These are phyloP conservation scores for Ilyonectria destructans DNA, from an alignment of 2,329 filamentous ascomycete species.

Conservation along the genomic window DNA sequence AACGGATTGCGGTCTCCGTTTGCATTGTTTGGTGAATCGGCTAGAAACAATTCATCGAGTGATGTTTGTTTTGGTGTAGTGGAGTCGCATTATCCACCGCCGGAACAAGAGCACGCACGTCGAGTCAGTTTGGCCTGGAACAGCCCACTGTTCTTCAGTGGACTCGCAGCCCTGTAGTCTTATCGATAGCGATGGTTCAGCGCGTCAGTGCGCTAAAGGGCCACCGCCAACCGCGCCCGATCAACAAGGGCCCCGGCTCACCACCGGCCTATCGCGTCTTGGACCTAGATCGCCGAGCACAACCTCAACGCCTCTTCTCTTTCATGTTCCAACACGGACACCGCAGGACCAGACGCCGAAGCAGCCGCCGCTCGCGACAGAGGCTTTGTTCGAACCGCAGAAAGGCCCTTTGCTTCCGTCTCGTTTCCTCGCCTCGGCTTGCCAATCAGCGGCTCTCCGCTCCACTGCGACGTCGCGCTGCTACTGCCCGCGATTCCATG, in stretches of 20 bases:
- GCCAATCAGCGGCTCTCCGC: constrained; percentile 22
- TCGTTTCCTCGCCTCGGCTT: not conserved
- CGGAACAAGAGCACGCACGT: not conserved
- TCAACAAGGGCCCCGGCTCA: constrained; percentile 28
- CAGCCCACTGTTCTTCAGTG: constrained; percentile 8
- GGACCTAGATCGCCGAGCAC: constrained; percentile 20
- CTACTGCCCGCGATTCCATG: constrained; percentile 23
- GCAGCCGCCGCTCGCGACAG: not conserved
- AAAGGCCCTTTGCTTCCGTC: not conserved
- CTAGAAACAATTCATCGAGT: not conserved
- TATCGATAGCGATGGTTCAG: constrained; percentile 22
- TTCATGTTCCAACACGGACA: not conserved
- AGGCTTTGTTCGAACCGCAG: not conserved
- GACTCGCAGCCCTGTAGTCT: not conserved
- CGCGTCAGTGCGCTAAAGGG: constrained; percentile 22
- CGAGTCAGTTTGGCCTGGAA: constrained; percentile 1
- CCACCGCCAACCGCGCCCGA: constrained; percentile 24
- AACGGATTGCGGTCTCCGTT: not conserved
- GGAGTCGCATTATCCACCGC: not conserved
- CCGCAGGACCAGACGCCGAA: not conserved
- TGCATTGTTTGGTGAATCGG: not conserved
- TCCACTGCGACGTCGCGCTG: constrained; percentile 29
- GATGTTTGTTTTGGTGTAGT: not conserved
- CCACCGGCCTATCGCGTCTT: constrained; percentile 25
- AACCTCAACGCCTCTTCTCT: constrained; percentile 6